Evolutionary conservation across 23 red algal species (phyloP).

Genomic region (Gracilariopsis chorda): DNA sequence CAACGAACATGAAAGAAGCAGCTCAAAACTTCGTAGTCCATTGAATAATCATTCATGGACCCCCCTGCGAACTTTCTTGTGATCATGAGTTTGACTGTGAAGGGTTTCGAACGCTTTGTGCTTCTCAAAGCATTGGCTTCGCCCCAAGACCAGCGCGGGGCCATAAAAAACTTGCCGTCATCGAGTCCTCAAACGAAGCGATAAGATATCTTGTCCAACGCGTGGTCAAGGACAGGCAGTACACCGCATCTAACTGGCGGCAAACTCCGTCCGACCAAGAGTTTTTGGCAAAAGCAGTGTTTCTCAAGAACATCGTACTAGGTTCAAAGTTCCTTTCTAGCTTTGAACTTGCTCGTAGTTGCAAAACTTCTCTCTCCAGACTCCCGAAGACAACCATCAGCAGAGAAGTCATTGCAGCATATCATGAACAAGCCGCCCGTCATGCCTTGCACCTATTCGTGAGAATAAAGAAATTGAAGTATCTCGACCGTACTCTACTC

Average conservation of each 20-base stretch:
- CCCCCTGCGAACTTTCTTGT: too few species aligned
- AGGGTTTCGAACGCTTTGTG: too few species aligned
- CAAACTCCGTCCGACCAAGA: too few species aligned
- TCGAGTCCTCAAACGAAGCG: background rate
- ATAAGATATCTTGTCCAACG: background rate
- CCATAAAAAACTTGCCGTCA: background rate
- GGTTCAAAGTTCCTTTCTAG: background rate
- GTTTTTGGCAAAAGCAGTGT: background rate
- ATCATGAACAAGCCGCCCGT: background rate
- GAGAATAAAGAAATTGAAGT: background rate
- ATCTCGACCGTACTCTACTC: background rate
- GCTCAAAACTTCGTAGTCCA: too few species aligned
- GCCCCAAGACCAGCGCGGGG: background rate
- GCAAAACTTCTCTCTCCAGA: background rate
- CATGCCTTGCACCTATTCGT: background rate
- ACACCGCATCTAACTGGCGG: too few species aligned
- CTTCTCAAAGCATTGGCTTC: background rate
- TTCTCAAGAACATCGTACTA: background rate
- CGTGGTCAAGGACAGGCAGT: background rate
- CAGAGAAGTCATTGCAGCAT: background rate
- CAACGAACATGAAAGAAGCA: too few species aligned
- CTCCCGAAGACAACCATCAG: background rate
- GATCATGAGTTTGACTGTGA: too few species aligned
- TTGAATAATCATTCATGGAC: too few species aligned
- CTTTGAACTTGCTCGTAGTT: background rate